phyloP scores from a whole-genome alignment of 2,329 filamentous ascomycete genomes.

The Coleophoma cylindrospora region DNA sequence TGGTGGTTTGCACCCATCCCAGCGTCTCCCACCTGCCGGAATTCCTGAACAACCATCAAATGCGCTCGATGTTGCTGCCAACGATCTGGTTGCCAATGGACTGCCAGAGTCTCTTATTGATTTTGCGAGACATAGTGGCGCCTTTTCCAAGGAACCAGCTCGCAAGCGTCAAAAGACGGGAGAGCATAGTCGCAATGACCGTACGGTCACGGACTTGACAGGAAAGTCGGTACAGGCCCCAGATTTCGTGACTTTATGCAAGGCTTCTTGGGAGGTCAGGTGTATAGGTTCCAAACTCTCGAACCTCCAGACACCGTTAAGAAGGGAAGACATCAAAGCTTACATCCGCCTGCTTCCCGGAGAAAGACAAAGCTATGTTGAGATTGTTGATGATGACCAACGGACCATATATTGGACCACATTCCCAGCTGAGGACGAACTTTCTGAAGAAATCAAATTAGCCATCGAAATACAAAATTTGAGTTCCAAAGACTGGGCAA shows the following conservation, averaged over 20 bases:
- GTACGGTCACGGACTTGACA: background rate
- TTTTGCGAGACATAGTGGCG: slow-evolving; percentile 6
- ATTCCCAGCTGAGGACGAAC: slow-evolving; percentile 8
- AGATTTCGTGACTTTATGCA: slow-evolving; percentile 20
- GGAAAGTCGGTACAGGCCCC: background rate
- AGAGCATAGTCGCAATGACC: background rate
- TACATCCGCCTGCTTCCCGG: background rate
- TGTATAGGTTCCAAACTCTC: slow-evolving; percentile 13
- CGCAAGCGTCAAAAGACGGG: slow-evolving; percentile 16
- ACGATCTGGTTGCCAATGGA: slow-evolving; percentile 6
- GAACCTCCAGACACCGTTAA: slow-evolving; percentile 9
- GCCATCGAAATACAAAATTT: slow-evolving; percentile 16
- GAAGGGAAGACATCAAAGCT: slow-evolving; percentile 1
- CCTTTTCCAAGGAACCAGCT: slow-evolving; percentile 10
- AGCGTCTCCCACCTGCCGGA: background rate
- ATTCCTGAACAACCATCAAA: too few relatives aligned
- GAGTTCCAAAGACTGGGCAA: slow-evolving; percentile 12
- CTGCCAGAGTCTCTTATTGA: slow-evolving; percentile 14
- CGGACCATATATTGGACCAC: slow-evolving; percentile 10
- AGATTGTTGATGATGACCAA: slow-evolving; percentile 14
- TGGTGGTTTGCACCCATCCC: background rate
- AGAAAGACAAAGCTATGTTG: slow-evolving; percentile 8
- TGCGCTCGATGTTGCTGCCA: background rate
- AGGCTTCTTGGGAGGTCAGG: slow-evolving; percentile 15
- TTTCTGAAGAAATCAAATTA: slow-evolving; percentile 16